Evolutionary conservation across 768 basidiomycete species (phyloP).

Genomic region (Leccinellum albellum): DNA sequence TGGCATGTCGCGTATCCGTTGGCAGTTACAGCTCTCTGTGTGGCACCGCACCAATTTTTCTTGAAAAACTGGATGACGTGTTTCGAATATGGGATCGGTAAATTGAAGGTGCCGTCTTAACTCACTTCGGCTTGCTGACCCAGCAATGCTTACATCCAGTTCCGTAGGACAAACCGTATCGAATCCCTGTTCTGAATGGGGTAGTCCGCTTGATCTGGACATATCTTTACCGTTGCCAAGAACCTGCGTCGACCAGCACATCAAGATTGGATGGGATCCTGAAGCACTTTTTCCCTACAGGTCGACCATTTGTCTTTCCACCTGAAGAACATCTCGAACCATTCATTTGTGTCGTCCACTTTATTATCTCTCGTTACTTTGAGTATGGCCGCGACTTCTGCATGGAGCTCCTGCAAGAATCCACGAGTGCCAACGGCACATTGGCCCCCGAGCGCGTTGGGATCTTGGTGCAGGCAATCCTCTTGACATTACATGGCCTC

Average conservation of each 20-base stretch:
- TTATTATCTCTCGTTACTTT: constrained; percentile 76
- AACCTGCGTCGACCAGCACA: constrained; percentile 77
- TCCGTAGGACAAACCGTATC: constrained; percentile 70
- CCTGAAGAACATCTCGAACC: constrained; percentile 75
- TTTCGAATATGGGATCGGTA: constrained; percentile 68
- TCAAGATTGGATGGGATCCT: constrained; percentile 71
- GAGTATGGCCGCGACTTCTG: constrained; percentile 83
- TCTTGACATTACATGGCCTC: constrained; percentile 64
- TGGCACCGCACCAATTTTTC: constrained; percentile 83
- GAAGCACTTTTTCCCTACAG: constrained; percentile 76
- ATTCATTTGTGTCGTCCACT: constrained; percentile 77
- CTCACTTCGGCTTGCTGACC: not conserved
- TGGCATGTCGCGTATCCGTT: constrained; percentile 86
- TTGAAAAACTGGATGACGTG: constrained; percentile 74
- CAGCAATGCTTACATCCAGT: constrained; percentile 1
- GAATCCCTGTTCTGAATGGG: constrained; percentile 74
- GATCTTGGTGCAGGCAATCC: constrained; percentile 72
- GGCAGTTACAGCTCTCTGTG: constrained; percentile 78
- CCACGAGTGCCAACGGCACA: constrained; percentile 40
- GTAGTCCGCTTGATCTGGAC: constrained; percentile 86
- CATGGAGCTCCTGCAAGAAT: constrained; percentile 76
- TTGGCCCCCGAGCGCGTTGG: constrained; percentile 70
- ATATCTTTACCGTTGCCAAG: constrained; percentile 91
- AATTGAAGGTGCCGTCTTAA: constrained; percentile 63
- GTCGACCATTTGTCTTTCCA: constrained; percentile 55